Evolutionary conservation across 1,139 yeast genomes (phyloP).

Genomic region (Pichia sp.): DNA sequence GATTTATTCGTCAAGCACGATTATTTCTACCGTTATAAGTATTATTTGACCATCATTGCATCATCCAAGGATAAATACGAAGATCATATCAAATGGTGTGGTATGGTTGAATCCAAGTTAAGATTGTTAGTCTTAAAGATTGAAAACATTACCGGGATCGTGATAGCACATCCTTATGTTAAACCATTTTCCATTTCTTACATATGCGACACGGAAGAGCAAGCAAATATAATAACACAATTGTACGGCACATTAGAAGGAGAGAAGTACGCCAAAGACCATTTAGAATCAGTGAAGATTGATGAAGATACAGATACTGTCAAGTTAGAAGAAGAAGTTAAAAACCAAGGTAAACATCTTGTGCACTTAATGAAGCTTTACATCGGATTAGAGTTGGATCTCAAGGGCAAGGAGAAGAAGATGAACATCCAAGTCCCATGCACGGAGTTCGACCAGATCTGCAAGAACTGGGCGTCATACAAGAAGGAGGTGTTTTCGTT

Average conservation of each 20-base stretch:
- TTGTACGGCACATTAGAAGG: constrained; percentile 34
- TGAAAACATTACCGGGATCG: constrained; percentile 72
- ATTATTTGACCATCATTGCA: constrained; percentile 80
- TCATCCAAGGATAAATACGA: constrained; percentile 71
- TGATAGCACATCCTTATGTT: constrained; percentile 86
- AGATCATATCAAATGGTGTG: constrained; percentile 87
- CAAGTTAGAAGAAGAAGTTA: constrained; percentile 27
- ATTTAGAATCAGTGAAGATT: constrained; percentile 26
- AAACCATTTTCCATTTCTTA: constrained; percentile 67
- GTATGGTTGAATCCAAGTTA: constrained; percentile 86
- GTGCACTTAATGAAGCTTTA: constrained; percentile 74
- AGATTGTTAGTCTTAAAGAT: constrained; percentile 79
- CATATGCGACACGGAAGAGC: constrained; percentile 49
- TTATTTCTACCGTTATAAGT: constrained; percentile 80
- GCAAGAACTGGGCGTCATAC: constrained; percentile 71
- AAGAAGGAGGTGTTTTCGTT: constrained; percentile 60
- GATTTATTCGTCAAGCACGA: constrained; percentile 76
- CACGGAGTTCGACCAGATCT: constrained; percentile 77
- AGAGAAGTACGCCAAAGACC: constrained; percentile 30
- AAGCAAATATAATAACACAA: constrained; percentile 27
- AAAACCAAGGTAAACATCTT: constrained; percentile 34
- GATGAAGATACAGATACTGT: constrained; percentile 30
- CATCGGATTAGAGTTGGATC: constrained; percentile 71
- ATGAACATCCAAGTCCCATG: constrained; percentile 92
- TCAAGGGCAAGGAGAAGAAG: constrained; percentile 52